Evolutionary conservation across 441 rosid genomes (phyloP), one percentile per base, ranked within the genome.

Genomic region (Flueggea neowawraea): DNA sequence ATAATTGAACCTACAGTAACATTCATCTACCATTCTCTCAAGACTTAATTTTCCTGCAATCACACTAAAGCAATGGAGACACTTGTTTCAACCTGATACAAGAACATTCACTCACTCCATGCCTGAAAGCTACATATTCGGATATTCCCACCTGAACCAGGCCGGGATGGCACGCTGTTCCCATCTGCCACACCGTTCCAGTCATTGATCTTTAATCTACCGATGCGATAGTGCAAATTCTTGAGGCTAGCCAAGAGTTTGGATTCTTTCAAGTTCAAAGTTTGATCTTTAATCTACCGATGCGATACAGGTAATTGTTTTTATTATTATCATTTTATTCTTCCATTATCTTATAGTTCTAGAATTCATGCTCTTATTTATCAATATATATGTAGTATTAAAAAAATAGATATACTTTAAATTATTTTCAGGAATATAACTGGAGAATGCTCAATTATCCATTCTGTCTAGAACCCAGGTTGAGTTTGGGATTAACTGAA

Each of bases 241-340:
- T 75, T 43, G 16, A 66, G 59, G 81, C 78, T n/a, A 16, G 72
- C 63, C 57, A 71, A 69, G 81, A 75, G 54, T 71, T 61, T 4
- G 81, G 81, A 47, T 73, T 73, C 61, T 81, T 81, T 52, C 75
- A 63, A 65, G 77, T 76, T 53, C 55, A 36, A 36, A 36, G 1
- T 36, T 36, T 36, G 9, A 36, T 36, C 41, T 36, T 36, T 36
- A n/a, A n/a, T n/a, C n/a, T n/a, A n/a, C 80, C 88, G 12, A n/a
- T 51, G n/a, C 33, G 60, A 65, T 78, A 80, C 62, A 60, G 74
- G 78, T 70, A 61, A 1, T 36, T 36, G 4, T 36, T 36, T 1
- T 8, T 5, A 36, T 36, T 36, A 22, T 36, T 36, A 36, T 22
- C 28, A 36, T 36, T 36, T 36, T 36, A 36, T 36, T 36, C 7